Percentiles rank a stretch among this genome's conserved stretches.
These are phyloP conservation scores for Tagetes erecta DNA, from an alignment of 129 eudicot genomes.

Conservation along the genomic window DNA sequence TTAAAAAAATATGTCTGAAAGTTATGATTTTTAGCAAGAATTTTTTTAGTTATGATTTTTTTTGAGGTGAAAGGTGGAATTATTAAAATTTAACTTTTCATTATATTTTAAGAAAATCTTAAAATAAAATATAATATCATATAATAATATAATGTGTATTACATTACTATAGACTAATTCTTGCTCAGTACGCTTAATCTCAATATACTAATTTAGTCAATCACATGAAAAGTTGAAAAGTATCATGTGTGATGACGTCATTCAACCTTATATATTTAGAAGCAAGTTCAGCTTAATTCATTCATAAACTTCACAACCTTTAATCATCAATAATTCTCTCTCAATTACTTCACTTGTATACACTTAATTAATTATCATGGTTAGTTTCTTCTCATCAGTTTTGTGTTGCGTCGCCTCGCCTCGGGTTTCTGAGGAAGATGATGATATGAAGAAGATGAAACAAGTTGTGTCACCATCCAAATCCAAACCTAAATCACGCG, in stretches of 20 bases:
- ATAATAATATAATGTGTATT: no score
- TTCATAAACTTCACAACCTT: not conserved
- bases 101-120: no score
- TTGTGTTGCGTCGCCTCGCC: not conserved
- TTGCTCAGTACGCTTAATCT: not conserved
- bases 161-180: no score
- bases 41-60: no score
- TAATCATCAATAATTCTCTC: not conserved
- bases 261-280: not conserved
- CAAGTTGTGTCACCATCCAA: not conserved
- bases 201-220: not conserved
- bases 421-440: slow-evolving; percentile 9
- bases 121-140: no score
- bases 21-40: no score
- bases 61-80: no score
- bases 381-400: not conserved
- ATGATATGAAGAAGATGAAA: not conserved
- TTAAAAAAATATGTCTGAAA: no score
- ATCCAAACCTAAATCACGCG: not conserved
- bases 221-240: not conserved
- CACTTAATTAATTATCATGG: not conserved
- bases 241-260: not conserved
- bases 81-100: no score
- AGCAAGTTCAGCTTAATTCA: not conserved
- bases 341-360: not conserved